These are phyloP conservation scores for Penicillium sclerotigenum DNA, from an alignment of 2,329 filamentous ascomycete species.

Conservation along the genomic window DNA sequence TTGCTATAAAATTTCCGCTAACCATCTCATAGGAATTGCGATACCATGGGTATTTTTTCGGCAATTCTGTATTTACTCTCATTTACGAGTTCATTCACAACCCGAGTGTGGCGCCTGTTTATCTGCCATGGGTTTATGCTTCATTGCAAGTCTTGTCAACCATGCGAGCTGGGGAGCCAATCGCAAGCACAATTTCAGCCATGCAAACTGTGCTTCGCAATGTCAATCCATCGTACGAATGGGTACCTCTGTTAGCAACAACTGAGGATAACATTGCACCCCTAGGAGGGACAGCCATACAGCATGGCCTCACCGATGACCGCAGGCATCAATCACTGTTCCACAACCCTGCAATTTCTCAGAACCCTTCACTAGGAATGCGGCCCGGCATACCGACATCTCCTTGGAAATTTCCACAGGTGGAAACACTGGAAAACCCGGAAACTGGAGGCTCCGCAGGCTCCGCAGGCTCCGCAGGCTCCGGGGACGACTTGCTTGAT, in stretches of 20 bases:
- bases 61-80: conserved; percentile 43
- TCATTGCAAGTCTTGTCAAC: conserved; percentile 37
- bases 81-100: conserved; percentile 47
- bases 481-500: conserved; percentile 35
- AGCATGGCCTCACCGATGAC: background rate
- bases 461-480: conserved; percentile 26
- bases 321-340: background rate
- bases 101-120: conserved; percentile 34
- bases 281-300: background rate
- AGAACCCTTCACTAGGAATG: background rate
- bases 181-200: conserved; percentile 29
- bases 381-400: conserved; percentile 18
- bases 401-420: conserved; percentile 21
- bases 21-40: conserved; percentile 39
- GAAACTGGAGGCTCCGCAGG: conserved; percentile 23
- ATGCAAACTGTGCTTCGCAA: conserved; percentile 35
- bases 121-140: conserved; percentile 45
- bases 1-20: background rate
- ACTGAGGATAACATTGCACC: background rate
- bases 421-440: conserved; percentile 20
- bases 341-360: background rate
- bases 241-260: conserved; percentile 11
- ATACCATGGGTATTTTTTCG: conserved; percentile 47
- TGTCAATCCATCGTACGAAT: conserved; percentile 32
- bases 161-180: conserved; percentile 34